phyloP scores from a whole-genome alignment of 768 basidiomycete genomes.

The Pleurotus platypus region DNA sequence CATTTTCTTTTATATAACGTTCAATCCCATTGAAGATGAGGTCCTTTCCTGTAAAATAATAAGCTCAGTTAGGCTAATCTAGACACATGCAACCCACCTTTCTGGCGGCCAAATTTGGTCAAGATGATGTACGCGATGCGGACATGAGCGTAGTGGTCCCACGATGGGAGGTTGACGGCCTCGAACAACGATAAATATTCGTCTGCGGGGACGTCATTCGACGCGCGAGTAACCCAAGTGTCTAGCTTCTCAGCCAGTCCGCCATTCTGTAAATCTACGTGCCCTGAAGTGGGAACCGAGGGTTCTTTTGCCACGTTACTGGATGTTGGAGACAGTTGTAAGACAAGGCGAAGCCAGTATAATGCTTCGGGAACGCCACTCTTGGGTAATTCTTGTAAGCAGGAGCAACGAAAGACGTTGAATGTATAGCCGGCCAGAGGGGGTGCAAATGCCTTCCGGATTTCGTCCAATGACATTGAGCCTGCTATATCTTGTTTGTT shows the following conservation, averaged over 20 bases:
- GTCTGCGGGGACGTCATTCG: constrained; percentile 22
- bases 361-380: constrained; percentile 34
- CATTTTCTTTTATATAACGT: constrained; percentile 31
- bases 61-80: background rate
- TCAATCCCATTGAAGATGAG: constrained; percentile 40
- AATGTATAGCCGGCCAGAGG: constrained; percentile 24
- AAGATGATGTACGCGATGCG: constrained; percentile 40
- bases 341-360: constrained; percentile 31
- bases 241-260: constrained; percentile 29
- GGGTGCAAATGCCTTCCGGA: constrained; percentile 30
- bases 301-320: background rate
- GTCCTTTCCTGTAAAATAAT: constrained; percentile 30
- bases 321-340: constrained; percentile 20
- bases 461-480: constrained; percentile 43
- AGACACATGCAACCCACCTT: constrained; percentile 23
- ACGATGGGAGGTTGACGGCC: constrained; percentile 29
- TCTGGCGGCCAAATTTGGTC: constrained; percentile 35
- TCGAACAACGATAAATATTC: constrained; percentile 34
- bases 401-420: constrained; percentile 24
- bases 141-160: constrained; percentile 49
- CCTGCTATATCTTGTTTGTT: constrained; percentile 63
- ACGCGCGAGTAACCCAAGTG: constrained; percentile 30
- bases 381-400: constrained; percentile 15
- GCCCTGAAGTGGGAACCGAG: constrained; percentile 2
- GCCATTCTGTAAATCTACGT: constrained; percentile 16